These are phyloP conservation scores for Kitagawia praeruptora DNA, from an alignment of 129 eudicot species.

Conservation along the genomic window DNA sequence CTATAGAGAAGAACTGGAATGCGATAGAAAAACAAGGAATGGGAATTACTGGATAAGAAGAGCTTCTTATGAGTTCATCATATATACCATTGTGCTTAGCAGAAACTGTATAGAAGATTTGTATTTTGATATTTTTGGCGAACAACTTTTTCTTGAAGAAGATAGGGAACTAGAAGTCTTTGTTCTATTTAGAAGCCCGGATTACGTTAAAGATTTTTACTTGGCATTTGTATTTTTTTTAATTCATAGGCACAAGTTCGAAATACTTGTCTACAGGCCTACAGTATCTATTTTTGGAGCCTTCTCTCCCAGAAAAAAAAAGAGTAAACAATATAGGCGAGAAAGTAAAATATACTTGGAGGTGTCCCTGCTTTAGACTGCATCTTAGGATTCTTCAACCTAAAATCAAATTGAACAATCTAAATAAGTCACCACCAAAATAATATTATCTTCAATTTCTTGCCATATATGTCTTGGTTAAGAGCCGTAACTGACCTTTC, in stretches of 20 bases:
- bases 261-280: neutral
- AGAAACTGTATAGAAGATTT: neutral
- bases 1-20: neutral
- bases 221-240: neutral
- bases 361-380: neutral
- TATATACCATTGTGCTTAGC: neutral
- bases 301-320: neutral
- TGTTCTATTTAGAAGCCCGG: neutral
- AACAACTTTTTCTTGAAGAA: neutral
- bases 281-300: too few species aligned
- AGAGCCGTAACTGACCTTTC: neutral
- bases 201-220: neutral
- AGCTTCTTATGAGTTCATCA: neutral
- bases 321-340: neutral
- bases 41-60: neutral
- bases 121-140: neutral
- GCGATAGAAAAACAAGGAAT: neutral
- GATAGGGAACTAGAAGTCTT: neutral
- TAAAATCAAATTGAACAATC: neutral
- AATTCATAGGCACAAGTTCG: neutral
- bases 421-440: neutral
- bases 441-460: neutral
- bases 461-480: neutral
- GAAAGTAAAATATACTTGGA: neutral
- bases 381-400: neutral